phyloP scores from a whole-genome alignment of 345 rosid genomes.

The Corchorus olitorius region DNA sequence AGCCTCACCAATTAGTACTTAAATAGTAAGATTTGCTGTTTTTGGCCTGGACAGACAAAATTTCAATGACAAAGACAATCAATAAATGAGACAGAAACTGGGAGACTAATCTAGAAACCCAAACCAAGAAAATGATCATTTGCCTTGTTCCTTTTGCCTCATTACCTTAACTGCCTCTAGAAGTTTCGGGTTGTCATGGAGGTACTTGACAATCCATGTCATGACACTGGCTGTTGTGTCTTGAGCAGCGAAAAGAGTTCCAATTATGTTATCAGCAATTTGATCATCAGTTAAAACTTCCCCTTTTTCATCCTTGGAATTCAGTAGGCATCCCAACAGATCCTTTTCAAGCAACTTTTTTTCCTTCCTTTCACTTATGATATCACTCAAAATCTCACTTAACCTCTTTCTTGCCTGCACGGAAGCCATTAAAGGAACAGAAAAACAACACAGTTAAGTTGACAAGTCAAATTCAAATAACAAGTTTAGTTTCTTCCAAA shows the following conservation, averaged over 20 bases:
- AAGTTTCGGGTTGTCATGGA: conserved; percentile 66
- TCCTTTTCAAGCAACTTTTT: conserved; percentile 42
- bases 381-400: conserved; percentile 47
- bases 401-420: conserved; percentile 58
- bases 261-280: conserved; percentile 68
- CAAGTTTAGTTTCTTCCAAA: neutral
- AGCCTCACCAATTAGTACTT: conserved; percentile 2
- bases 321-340: conserved; percentile 49
- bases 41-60: neutral
- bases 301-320: conserved; percentile 51
- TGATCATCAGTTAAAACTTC: conserved; percentile 42
- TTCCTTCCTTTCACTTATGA: conserved; percentile 57
- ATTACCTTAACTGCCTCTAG: conserved; percentile 74
- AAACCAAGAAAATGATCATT: neutral
- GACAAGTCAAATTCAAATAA: neutral
- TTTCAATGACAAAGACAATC: conserved; percentile 20
- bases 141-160: neutral
- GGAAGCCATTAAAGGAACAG: neutral
- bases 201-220: conserved; percentile 85
- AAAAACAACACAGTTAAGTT: neutral
- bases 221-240: conserved; percentile 75
- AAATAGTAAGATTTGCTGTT: conserved; percentile 12
- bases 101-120: conserved; percentile 16
- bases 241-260: conserved; percentile 74
- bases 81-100: conserved; percentile 9